Evolutionary conservation across 2,329 filamentous ascomycete species (phyloP), one percentile per base, ranked within the genome.

Genomic region (Trichocomaceae sp.): DNA sequence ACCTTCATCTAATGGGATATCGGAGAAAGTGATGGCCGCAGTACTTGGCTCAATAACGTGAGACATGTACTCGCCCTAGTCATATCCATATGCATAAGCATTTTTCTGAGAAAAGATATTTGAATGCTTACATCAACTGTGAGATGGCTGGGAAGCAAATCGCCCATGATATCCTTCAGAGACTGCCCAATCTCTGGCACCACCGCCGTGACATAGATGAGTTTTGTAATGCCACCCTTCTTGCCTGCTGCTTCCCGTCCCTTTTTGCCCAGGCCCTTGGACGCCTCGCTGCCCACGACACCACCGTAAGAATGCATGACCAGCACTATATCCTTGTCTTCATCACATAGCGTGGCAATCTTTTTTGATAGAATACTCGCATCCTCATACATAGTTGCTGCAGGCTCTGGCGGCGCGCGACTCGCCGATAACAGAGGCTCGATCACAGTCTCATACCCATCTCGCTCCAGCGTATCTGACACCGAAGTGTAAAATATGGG

Each of bases 221-320:
- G 41, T 20, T 20, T n/a, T n/a, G 15, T 44, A 17, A 44, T 44
- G 41, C 41, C 41, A 10, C 41, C 41, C 17, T n/a, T 44, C 45
- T 37, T 49, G 10, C 19, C n/a, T 22, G 29, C 29, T 22, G 47
- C 47, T 37, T 49, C 31, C 19, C 47, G n/a, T 17, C n/a, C 47
- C 17, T 35, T 49, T 31, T 49, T 49, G 29, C 12, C 9, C 47
- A 49, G 22, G 12, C 47, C 47, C 31, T 49, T 49, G 17, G 47
- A n/a, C 15, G n/a, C 23, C 20, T 39, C 47, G 29, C 9, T 49
- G 29, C 47, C 47, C 12, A 22, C 2, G 12, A 49, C 23, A 22
- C 47, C 47, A n/a, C 47, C 31, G 17, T 49, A 49, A 13, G 47
- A 49, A 37, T 49, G 47, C 19, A 49, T 20, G 31, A 49, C 47